Conservation (phyloP, 345 rosid genomes). For the Noccaea bulbosa region DNA sequence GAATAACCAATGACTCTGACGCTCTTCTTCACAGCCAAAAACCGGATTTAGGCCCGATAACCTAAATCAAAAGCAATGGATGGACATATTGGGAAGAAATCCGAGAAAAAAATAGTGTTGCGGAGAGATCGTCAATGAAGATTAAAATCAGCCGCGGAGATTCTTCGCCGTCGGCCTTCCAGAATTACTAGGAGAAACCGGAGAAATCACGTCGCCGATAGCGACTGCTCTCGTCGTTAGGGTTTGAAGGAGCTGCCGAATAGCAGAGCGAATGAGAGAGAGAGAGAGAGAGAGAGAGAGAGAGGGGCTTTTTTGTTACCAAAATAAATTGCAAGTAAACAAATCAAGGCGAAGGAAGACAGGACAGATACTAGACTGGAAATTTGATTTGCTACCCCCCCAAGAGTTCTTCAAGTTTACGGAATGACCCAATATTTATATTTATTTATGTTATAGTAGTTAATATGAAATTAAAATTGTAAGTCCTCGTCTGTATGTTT, state of each 20-base stretch:
- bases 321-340: slow-evolving; percentile 16
- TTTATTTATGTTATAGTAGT: neutral
- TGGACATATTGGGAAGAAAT: slow-evolving; percentile 14
- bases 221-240: slow-evolving; percentile 42
- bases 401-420: neutral
- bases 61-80: slow-evolving; percentile 31
- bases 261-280: slow-evolving; percentile 3
- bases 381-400: slow-evolving; percentile 24
- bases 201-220: slow-evolving; percentile 38
- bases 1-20: slow-evolving; percentile 24
- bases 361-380: slow-evolving; percentile 25
- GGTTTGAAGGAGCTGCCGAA: slow-evolving; percentile 38
- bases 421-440: neutral
- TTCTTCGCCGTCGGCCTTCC: slow-evolving; percentile 15
- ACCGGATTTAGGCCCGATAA: slow-evolving; percentile 27
- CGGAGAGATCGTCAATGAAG: slow-evolving; percentile 35
- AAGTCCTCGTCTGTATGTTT: neutral
- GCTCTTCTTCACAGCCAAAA: slow-evolving; percentile 20
- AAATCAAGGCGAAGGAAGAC: slow-evolving; percentile 29
- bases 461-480: neutral
- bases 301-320: slow-evolving; percentile 16
- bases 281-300: slow-evolving; percentile 25
- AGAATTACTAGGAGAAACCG: neutral
- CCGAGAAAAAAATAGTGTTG: neutral
- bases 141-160: slow-evolving; percentile 28